Evolutionary conservation across 2,329 filamentous ascomycete species (phyloP), one percentile per base, ranked within the genome.

Genomic region (Cladosporium sp.): DNA sequence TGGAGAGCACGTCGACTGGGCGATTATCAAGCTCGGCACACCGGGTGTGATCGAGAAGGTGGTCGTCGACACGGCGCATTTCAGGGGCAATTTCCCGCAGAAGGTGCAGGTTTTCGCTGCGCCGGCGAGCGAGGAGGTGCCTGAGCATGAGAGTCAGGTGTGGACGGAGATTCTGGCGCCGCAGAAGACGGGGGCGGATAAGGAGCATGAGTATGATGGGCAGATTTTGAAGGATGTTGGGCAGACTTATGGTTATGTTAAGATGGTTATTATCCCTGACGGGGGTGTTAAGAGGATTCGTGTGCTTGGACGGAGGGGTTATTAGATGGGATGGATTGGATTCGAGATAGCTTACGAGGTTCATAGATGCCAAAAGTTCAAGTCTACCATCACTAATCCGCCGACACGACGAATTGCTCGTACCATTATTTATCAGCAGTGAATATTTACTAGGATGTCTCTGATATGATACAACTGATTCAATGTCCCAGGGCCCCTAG

Each of bases 251-350:
- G 92, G 90, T 14, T 93, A 95, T 80, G 88, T 93, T 26, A 97
- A 96, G 85, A 83, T 98, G 76, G 91, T 92, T 38, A 95, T 97
- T 76, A 92, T 97, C 71, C 94, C 94, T 0, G 93, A 98, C 78
- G 93, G 94, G 38, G 93, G 94, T 28, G 91, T 97, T 2, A 97
- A 96, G 87, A 84, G 93, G 70, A 85, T 97, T 70, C 87, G 92
- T 55, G 87, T 94, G 1, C 88, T 91, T 77, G 92, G 90, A 2
- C 88, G 85, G 74, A 83, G 88, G 71, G 68, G 52, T 24, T 66
- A 55, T 24, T 66, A 55, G 34, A 12, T 26, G 52, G 8, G 6
- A 2, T 21, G 30, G n/a, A 3, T 1, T n/a, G 30, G n/a, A 3
- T 1, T n/a, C 2, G 1, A 21, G 41, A 12, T 47, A 47, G 41